Conservation (phyloP, 1,284 basidiomycete genomes). For the Heliocybe sulcata region DNA sequence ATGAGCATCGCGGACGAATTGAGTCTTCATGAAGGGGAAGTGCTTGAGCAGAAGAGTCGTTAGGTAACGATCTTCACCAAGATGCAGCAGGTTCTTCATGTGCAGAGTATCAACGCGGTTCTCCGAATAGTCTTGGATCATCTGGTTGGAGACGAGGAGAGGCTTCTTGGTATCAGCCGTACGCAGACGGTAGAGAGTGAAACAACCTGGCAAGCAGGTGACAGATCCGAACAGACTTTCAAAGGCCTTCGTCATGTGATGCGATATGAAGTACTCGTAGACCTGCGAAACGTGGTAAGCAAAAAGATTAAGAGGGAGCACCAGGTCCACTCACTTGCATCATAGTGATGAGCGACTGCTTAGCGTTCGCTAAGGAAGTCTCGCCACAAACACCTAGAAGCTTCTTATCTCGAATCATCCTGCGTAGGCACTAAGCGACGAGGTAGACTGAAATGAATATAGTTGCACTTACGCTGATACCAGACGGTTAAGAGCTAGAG, state of each 20-base stretch:
- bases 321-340: conserved; percentile 64
- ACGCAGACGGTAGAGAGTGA: conserved; percentile 89
- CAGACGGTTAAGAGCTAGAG: conserved; percentile 80
- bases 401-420: conserved; percentile 92
- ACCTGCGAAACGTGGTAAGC: conserved; percentile 37
- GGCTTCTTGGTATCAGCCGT: conserved; percentile 92
- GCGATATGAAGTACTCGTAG: conserved; percentile 97
- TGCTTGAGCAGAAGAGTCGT: conserved; percentile 94
- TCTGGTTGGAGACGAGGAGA: conserved; percentile 79
- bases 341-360: conserved; percentile 95
- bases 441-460: neutral
- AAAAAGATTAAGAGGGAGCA: conserved; percentile 6
- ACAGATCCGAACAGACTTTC: conserved; percentile 95
- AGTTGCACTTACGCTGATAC: conserved; percentile 75
- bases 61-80: conserved; percentile 98
- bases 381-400: conserved; percentile 92
- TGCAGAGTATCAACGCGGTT: conserved; percentile 96
- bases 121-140: conserved; percentile 92
- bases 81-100: conserved; percentile 94
- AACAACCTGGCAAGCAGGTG: conserved; percentile 97
- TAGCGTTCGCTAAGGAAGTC: conserved; percentile 84
- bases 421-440: conserved; percentile 18
- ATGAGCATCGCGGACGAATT: conserved; percentile 90
- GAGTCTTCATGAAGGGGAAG: conserved; percentile 89
- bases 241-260: conserved; percentile 97